Evolutionary conservation across 805 yeast species (phyloP), one percentile per base, ranked within the genome.

Genomic region (Dipodascus albidus): DNA sequence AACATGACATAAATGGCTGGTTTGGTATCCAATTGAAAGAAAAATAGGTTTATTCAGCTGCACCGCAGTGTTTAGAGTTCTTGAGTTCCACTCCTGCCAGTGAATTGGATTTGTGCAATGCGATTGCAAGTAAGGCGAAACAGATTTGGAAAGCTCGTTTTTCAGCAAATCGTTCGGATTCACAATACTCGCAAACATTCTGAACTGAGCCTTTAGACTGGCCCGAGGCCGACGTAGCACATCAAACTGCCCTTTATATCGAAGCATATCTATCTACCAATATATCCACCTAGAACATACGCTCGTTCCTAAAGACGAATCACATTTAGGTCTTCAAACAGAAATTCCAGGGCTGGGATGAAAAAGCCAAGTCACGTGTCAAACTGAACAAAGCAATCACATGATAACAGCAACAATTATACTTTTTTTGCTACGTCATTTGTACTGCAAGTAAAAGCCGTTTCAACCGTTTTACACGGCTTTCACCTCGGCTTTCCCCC

Each of bases 1-100:
- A 3, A 67, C 70, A 54, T 66, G 70, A 58, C 73, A 68, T 67
- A 70, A 66, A 50, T 68, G 73, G 53, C 71, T 67, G 21, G 72
- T 63, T 50, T 65, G 66, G 54, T 67, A 68, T 22, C 71, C 71
- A 50, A 70, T 68, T 8, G 68, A 63, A 42, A 70, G 57, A 48
- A 70, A 69, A 14, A 70, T 57, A 15, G 71, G 73, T 57, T 61
- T 64, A 55, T 67, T 61, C 21, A 55, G 59, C 42, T 57, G 50
- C 24, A 52, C 50, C 19, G 74, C 74, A 21, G 56, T 59, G 50
- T 58, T 56, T 21, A 70, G 57, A 1, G 70, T 61, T 27, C 63
- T 60, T 15, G 59, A 57, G 20, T 55, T 55, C 74, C 74, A 70
- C 50, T 63, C 61, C 53, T 65, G 67, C 74, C 74, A 70, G 14